Evolutionary conservation across 352 stramenopile species (phyloP), one percentile per base, ranked within the genome.

Genomic region (Pythium coloratum): DNA sequence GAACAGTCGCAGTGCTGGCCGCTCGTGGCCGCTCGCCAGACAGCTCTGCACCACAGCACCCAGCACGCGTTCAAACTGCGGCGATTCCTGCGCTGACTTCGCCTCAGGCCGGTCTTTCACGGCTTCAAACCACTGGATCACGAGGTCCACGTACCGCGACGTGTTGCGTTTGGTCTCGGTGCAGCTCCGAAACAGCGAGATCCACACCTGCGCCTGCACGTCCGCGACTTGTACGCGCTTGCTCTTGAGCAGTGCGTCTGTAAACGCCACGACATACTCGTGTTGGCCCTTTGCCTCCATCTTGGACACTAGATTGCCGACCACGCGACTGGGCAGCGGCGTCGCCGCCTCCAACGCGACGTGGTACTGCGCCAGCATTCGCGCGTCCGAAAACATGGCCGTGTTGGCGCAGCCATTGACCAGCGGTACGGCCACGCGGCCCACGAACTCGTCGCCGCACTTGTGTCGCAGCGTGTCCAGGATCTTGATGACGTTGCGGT

Each of bases 31-130:
- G 2, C 62, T 68, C 44, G 67, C 53, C 44, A 90, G 70, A 63
- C 82, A 89, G 55, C 74, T 79, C 69, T 91, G 82, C 54, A 93
- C 90, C 14, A 69, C 82, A n/a, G 82, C 79, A 20, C 84, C 84
- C 55, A 93, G 86, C 28, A 84, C 81, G 46, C 72, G 67, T 64
- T 89, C 80, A 24, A 88, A 77, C 55, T 76, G 59, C 28, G 76
- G 70, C 13, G 13, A 32, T 12, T 47, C 57, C 50, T 33, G 67
- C n/a, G 49, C 14, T 26, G 36, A 1, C 36, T 10, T 42, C 8
- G 36, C 10, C 9, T 10, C 36, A 10, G 33, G 70, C 36, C 1
- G 18, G 18, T 56, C 47, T 2, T 60, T 47, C 2, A 49, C 10
- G 10, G 50, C 62, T 13, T 70, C 28, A 40, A 75, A 84, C 77